Conservation (phyloP, 2,329 filamentous ascomycete genomes). For the Paecilomyces sp. region DNA sequence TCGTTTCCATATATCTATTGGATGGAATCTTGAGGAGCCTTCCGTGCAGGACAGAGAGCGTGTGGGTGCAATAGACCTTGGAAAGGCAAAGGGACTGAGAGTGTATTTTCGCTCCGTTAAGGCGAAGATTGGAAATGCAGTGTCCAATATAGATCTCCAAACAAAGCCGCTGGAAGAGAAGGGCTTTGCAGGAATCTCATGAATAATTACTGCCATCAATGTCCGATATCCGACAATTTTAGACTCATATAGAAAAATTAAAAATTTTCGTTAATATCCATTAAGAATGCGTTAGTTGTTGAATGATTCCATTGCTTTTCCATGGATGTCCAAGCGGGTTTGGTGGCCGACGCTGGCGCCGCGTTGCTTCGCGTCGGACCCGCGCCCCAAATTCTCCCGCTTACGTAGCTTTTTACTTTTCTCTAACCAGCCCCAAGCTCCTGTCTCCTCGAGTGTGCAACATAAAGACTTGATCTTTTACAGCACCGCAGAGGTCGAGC, state of each 20-base stretch:
- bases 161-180: slow-evolving; percentile 5
- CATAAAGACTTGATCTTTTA: neutral
- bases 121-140: slow-evolving; percentile 66
- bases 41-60: slow-evolving; percentile 34
- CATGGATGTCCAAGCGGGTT: too few species aligned
- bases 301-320: too few species aligned
- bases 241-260: neutral
- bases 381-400: neutral
- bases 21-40: slow-evolving; percentile 64
- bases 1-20: slow-evolving; percentile 83
- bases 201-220: neutral
- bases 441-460: neutral
- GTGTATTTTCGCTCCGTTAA: slow-evolving; percentile 59
- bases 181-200: slow-evolving; percentile 10
- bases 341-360: too few species aligned
- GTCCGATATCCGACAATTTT: neutral
- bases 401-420: neutral
- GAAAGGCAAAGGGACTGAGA: slow-evolving; percentile 32
- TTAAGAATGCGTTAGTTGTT: too few species aligned
- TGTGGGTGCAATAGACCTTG: slow-evolving; percentile 16
- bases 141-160: slow-evolving; percentile 34
- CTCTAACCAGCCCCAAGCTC: neutral
- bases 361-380: too few species aligned
- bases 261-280: neutral
- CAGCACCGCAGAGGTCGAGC: neutral